Evolutionary conservation across 2,329 filamentous ascomycete species (phyloP), one percentile per base, ranked within the genome.

Genomic region (Diaporthe ampelina): DNA sequence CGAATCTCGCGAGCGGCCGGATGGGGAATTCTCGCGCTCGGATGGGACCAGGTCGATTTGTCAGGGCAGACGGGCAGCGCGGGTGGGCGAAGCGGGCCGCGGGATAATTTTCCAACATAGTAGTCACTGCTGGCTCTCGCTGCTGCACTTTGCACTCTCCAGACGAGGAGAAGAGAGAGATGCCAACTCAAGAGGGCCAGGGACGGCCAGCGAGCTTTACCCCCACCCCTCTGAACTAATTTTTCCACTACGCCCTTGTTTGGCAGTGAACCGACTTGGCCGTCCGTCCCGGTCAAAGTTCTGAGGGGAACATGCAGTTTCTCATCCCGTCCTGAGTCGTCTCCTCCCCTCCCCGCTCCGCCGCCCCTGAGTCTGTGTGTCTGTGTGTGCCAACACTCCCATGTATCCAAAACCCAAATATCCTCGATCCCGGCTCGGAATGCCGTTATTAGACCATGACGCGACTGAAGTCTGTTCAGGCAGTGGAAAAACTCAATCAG

Each of bases 1-100:
- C 61, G 61, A 52, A 52, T 67, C n/a, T 67, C 21, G 61, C 45
- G 61, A 67, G 37, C n/a, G 37, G 45, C 61, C 45, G 29, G n/a
- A 52, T 52, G 29, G 45, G 29, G 61, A 48, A 11, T 50, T 50
- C 6, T n/a, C 40, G 61, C 43, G 61, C 61, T 19, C 21, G 61
- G 61, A 21, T 52, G 37, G 37, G 21, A 52, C 45, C 21, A 10
- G 61, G 29, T 10, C 61, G 15, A 67, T 67, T 67, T 52, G 61
- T 52, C 61, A 67, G 61, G 61, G 59, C 40, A 43, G 59, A 26
- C 29, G 61, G 61, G 59, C 40, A 43, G 59, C 26, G 4, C 6
- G 29, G 19, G 59, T 29, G 43, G 61, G 61, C 43, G 21, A 29
- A 29, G 61, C 61, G 29, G 43, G 43, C 43, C 61, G 7, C 43